These are phyloP conservation scores for Naganishia antarctica DNA, from an alignment of 768 basidiomycete species.

Conservation along the genomic window DNA sequence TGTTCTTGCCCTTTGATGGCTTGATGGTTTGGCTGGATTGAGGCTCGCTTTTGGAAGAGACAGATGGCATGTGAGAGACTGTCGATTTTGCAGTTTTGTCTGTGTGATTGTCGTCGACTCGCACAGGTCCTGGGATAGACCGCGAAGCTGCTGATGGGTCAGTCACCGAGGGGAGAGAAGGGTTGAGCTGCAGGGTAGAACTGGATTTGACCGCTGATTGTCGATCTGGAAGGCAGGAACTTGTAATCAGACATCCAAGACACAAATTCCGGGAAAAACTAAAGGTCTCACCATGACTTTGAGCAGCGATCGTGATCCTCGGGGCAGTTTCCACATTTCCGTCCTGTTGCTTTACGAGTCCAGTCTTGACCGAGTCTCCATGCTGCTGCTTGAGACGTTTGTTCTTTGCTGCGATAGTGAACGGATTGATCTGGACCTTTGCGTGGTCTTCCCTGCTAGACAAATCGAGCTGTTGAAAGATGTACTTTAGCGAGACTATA, in stretches of 20 bases:
- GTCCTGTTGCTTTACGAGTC: not conserved
- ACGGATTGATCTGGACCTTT: slow-evolving; percentile 20
- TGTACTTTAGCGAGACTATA: too few species aligned
- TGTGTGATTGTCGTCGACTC: too few species aligned
- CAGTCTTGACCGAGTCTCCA: not conserved
- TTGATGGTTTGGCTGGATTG: not conserved
- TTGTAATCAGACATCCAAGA: too few species aligned
- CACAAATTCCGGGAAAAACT: too few species aligned
- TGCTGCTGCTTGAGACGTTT: not conserved
- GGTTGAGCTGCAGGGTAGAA: too few species aligned
- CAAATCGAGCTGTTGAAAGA: slow-evolving; percentile 19
- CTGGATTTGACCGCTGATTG: too few species aligned
- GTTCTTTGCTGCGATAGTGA: slow-evolving; percentile 23
- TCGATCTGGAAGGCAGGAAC: too few species aligned
- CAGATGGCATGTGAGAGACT: not conserved
- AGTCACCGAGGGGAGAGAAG: too few species aligned
- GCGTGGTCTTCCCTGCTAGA: slow-evolving; percentile 22
- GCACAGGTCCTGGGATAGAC: too few species aligned
- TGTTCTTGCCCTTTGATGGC: not conserved
- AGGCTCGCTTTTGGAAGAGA: not conserved
- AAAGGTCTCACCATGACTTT: not conserved
- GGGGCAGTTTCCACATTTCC: not conserved
- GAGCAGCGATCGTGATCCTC: slow-evolving; percentile 3
- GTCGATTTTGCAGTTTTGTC: not conserved
- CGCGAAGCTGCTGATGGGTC: too few species aligned